Evolutionary conservation across 2,329 filamentous ascomycete species (phyloP), one percentile per base, ranked within the genome.

Genomic region (Cladosporium sp.): DNA sequence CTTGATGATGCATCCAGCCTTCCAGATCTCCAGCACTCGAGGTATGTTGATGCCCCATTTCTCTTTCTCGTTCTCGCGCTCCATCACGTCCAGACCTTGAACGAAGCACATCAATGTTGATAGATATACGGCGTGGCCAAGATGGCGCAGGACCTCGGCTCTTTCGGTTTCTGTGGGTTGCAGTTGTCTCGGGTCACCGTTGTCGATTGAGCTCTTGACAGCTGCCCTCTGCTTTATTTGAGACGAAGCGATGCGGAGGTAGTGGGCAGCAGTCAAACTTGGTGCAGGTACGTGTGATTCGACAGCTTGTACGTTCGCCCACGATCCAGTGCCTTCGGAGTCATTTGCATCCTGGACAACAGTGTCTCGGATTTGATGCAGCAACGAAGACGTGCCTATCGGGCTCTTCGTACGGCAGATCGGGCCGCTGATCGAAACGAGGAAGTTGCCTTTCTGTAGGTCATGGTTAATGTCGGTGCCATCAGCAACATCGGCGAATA

Each of bases 1-100:
- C 67, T 85, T 82, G 72, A 88, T 88, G 71, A 88, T 88, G 71
- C 86, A 88, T 1, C 86, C 86, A 1, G 80, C 83, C 4, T 85
- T 81, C 86, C 86, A 88, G 65, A 88, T 83, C 70, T 80, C 75
- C 15, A 83, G 70, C 18, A 81, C 74, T 14, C 76, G 74, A 10
- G 65, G 67, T 54, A 79, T 78, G 41, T 80, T 70, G 32, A 83
- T 74, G 8, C 74, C 74, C 86, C 86, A 88, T 12, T 78, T 78
- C 71, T 87, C 79, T 54, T 85, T 79, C 51, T 78, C 76, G 65
- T 84, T 83, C 0, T 82, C 81, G 10, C 78, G 79, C 1, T 82
- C 80, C 65, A 88, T 83, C 26, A 88, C 74, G 66, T 86, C 81
- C n/a, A 88, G 77, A 0, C 86, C 86, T 72, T 88, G 85, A 41